Evolutionary conservation across 345 rosid genomes (phyloP).

Genomic region (Sonneratia alba): DNA sequence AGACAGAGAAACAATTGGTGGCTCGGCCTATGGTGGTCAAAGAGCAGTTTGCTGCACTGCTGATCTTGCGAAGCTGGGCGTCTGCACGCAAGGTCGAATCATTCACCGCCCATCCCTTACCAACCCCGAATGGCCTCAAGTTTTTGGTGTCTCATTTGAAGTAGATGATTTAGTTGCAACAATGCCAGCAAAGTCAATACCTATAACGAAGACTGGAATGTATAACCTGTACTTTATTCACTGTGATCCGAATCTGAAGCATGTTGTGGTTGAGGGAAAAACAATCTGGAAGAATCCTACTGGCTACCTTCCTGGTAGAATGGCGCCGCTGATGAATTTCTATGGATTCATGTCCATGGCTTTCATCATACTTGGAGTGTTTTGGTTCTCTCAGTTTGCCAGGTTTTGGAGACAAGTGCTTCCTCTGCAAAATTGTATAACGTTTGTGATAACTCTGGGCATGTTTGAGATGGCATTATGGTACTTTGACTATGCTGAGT

Average conservation of each 20-base stretch:
- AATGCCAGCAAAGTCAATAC: slow-evolving; percentile 45
- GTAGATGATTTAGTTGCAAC: slow-evolving; percentile 37
- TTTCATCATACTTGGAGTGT: slow-evolving; percentile 70
- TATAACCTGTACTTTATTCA: slow-evolving; percentile 87
- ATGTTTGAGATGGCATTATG: slow-evolving; percentile 98
- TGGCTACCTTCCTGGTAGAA: slow-evolving; percentile 89
- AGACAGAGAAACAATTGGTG: slow-evolving; percentile 79
- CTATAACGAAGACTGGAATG: slow-evolving; percentile 78
- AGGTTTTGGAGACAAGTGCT: slow-evolving; percentile 90
- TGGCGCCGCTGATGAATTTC: slow-evolving; percentile 95
- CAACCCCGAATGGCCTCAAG: slow-evolving; percentile 65
- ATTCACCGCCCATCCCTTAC: slow-evolving; percentile 66
- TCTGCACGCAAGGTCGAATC: slow-evolving; percentile 61
- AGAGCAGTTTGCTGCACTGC: slow-evolving; percentile 90
- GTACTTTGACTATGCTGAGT: slow-evolving; percentile 88
- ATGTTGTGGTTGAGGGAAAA: slow-evolving; percentile 65
- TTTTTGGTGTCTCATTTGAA: slow-evolving; percentile 50
- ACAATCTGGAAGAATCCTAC: slow-evolving; percentile 89
- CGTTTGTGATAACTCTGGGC: slow-evolving; percentile 74
- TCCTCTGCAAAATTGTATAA: slow-evolving; percentile 79
- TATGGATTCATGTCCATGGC: slow-evolving; percentile 83
- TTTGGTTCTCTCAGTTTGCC: slow-evolving; percentile 94
- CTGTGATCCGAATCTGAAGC: slow-evolving; percentile 62
- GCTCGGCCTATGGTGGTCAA: slow-evolving; percentile 97
- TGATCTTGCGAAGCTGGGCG: slow-evolving; percentile 85